A percentile compares a stretch with the other conserved stretches of the same genome.
phyloP scores from a whole-genome alignment of 495 filamentous ascomycete genomes.

The Penicillium riverlandense region DNA sequence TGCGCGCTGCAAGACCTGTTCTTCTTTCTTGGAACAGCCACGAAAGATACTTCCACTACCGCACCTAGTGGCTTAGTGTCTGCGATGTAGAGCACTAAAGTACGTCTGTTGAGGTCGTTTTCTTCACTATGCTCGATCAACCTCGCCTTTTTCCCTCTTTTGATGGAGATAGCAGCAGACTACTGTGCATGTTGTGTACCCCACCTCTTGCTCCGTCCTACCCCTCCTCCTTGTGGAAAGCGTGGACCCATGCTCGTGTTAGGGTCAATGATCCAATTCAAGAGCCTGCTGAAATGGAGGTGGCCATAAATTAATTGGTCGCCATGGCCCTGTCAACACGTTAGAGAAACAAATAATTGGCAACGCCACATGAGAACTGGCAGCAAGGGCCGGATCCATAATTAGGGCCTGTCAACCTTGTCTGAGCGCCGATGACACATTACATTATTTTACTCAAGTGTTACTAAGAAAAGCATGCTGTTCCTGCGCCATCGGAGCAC shows the following conservation, averaged over 20 bases:
- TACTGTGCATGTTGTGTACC: constrained; percentile 4
- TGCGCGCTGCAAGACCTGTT: constrained; percentile 12
- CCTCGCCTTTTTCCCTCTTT: not conserved
- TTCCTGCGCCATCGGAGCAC: too few species aligned
- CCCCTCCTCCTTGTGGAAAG: constrained; percentile 1
- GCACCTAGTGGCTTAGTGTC: constrained; percentile 2
- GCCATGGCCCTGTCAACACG: too few species aligned
- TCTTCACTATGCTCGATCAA: constrained; percentile 10
- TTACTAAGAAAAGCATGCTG: too few species aligned
- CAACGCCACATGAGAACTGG: too few species aligned
- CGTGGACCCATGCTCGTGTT: constrained; percentile 8
- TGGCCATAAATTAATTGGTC: not conserved
- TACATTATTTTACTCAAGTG: too few species aligned
- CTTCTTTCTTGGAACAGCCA: constrained; percentile 2
- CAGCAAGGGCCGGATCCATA: too few species aligned
- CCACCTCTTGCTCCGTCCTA: not conserved
- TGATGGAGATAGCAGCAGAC: not conserved
- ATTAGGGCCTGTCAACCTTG: too few species aligned
- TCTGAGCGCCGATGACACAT: too few species aligned
- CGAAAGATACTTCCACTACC: constrained; percentile 6
- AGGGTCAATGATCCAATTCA: not conserved
- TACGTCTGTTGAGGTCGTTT: constrained; percentile 5
- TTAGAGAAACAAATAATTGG: too few species aligned
- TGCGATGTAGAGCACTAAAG: not conserved
- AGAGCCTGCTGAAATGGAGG: constrained; percentile 1